These are phyloP conservation scores for Rhodotorula toruloides DNA, from an alignment of 768 basidiomycete species.

Conservation along the genomic window DNA sequence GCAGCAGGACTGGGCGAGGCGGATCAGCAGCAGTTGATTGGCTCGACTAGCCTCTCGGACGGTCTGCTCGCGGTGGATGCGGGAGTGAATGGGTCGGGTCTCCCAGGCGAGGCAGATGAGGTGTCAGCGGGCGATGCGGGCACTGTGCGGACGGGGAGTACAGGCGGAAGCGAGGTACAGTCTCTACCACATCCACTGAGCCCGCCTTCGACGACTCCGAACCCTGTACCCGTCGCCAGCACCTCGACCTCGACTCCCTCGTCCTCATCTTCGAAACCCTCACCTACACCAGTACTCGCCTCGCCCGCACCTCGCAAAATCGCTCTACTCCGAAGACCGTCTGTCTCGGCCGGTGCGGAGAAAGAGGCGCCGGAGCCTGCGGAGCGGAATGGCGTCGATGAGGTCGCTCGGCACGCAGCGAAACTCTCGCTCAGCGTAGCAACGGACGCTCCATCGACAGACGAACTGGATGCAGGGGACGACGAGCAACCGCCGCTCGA, in stretches of 20 bases:
- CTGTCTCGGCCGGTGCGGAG: not conserved
- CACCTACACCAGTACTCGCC: not conserved
- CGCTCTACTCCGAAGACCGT: conserved; percentile 9
- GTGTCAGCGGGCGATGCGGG: too few relatives aligned
- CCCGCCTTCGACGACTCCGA: not conserved
- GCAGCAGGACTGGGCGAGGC: too few relatives aligned
- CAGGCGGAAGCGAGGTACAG: too few relatives aligned
- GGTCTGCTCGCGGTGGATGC: too few relatives aligned
- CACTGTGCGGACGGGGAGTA: too few relatives aligned
- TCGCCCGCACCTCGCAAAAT: not conserved
- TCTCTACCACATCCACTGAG: too few relatives aligned
- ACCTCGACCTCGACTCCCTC: not conserved
- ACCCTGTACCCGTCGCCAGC: conserved; percentile 1
- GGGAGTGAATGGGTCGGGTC: too few relatives aligned
- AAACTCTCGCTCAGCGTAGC: not conserved
- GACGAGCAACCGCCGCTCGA: conserved; percentile 1
- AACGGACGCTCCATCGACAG: fast-evolving
- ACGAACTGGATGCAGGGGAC: not conserved
- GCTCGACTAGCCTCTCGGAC: too few relatives aligned
- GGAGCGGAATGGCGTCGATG: not conserved
- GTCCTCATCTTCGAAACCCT: not conserved
- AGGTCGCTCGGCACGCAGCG: too few relatives aligned
- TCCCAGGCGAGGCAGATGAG: too few relatives aligned
- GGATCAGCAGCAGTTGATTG: too few relatives aligned
- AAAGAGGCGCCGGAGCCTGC: not conserved